Conservation (phyloP, 2,329 filamentous ascomycete genomes). For the Diaporthe citriasiana region DNA sequence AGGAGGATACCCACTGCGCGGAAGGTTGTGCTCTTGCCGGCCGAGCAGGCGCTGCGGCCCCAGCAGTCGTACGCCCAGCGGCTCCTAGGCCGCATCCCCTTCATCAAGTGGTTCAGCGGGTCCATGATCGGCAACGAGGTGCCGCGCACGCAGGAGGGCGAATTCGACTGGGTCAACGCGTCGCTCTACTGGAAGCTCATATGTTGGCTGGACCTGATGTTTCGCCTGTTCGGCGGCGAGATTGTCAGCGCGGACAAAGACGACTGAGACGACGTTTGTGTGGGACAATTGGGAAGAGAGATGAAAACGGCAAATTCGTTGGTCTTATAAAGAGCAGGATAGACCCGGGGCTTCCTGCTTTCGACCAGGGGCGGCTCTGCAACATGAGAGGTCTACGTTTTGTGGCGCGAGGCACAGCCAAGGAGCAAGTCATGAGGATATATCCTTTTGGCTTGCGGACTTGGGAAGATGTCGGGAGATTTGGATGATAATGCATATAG, state of each 20-base stretch:
- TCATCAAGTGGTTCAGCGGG: constrained; percentile 79
- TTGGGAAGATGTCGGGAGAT: neutral
- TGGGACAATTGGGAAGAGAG: neutral
- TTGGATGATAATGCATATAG: constrained; percentile 37
- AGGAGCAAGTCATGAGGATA: neutral
- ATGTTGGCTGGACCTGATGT: constrained; percentile 72
- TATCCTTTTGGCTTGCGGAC: neutral
- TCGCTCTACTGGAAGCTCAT: constrained; percentile 78
- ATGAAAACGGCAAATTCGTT: neutral
- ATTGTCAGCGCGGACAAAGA: constrained; percentile 71
- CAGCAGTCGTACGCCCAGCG: constrained; percentile 76
- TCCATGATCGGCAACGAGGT: constrained; percentile 83
- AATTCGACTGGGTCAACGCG: constrained; percentile 81
- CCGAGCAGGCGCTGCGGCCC: constrained; percentile 79
- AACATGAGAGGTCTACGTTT: neutral
- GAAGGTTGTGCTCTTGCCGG: constrained; percentile 74
- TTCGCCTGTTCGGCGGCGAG: constrained; percentile 71
- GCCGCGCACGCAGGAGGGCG: constrained; percentile 78
- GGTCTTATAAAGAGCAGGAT: neutral
- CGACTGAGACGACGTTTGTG: constrained; percentile 56
- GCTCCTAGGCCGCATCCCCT: constrained; percentile 74
- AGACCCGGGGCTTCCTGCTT: too few species aligned
- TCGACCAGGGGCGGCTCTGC: neutral
- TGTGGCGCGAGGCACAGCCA: neutral
- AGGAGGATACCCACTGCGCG: constrained; percentile 77